Evolutionary conservation across 2,329 filamentous ascomycete species (phyloP), one percentile per base, ranked within the genome.

Genomic region (Fusarium sp.): DNA sequence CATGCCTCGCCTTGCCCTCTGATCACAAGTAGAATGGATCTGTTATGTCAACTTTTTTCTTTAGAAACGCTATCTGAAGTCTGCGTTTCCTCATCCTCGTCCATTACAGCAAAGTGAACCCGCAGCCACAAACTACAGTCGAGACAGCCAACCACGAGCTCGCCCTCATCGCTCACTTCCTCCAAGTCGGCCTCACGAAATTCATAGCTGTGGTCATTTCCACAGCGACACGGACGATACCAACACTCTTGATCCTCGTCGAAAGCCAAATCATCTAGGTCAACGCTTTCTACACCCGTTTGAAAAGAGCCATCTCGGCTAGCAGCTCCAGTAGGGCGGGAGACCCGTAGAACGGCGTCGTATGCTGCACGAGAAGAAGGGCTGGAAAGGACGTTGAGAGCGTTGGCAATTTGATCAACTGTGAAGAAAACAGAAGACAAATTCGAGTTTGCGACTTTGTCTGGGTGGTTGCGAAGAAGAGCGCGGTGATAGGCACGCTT

Each of bases 71-170:
- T 51, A 44, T 64, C 19, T 65, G 43, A 49, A 51, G 43, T 45
- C 15, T 53, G 48, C 15, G 19, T 39, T 20, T 69, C 67, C 11
- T 67, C 60, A 8, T 72, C 76, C 11, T 75, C 77, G 24, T 78
- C 83, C 26, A 87, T 76, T 15, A 88, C 81, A 10, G 85, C 86
- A 79, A 90, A 91, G 49, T 88, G 82, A 36, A 91, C 87, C 56
- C 84, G 83, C 50, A 91, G 75, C 88, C 88, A 91, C 44, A 91
- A 78, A 73, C 88, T 91, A 68, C 89, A 91, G 70, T 90, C 88
- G 56, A 82, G 81, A 71, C 89, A 91, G 12, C 86, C 88, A 39
- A 91, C 88, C 75, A 89, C 81, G 45, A 91, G 76, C 73, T 89
- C 86, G 10, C 88, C 85, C 64, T 85, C 81, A 49, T 86, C 85